Evolutionary conservation across 2,329 filamentous ascomycete genomes (phyloP), one percentile per base, ranked within the genome.

Genomic region (Botryotinia calthae): DNA sequence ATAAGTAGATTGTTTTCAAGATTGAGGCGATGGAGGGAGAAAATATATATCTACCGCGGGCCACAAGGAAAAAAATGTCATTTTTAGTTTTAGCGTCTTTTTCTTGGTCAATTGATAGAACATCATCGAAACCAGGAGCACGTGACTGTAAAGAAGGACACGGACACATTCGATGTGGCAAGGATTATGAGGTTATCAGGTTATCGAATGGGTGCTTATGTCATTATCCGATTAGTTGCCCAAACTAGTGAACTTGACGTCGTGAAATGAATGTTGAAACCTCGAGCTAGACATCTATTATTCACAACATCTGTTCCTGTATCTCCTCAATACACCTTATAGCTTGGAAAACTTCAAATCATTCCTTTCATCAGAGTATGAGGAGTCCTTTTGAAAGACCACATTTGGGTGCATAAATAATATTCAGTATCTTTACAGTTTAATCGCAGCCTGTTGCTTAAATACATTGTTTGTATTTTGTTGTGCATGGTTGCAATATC

Each of bases 51-150:
- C 37, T 28, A 71, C 62, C 20, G 46, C 64, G 37, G 61, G 40
- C 54, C 14, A 42, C 62, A 46, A 58, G 40, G 70, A 42, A 72
- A 72, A 72, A 72, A 72, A 72, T 46, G 51, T 59, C 62, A 20
- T 28, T 48, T 68, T 68, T 72, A 68, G 70, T 48, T 68, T 68
- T 72, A 72, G 70, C 70, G 63, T 72, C 54, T 10, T 71, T 68
- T 68, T 70, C 31, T 54, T 54, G 46, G 31, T 62, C 34, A 31
- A 62, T 42, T 48, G 44, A 58, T 69, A 63, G 70, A 72, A 72
- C 65, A 68, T 54, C 51, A 72, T 72, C 70, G 70, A 72, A 72
- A 48, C 70, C 16, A 22, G 3, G 22, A 2, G 6, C 37, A 71
- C 59, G 70, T 56, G 70, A 46, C 10, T 0, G 25, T n/a, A 1